Base-by-base conservation (phyloP, 23 red algal species). In the Gracilariopsis chorda region DNA sequence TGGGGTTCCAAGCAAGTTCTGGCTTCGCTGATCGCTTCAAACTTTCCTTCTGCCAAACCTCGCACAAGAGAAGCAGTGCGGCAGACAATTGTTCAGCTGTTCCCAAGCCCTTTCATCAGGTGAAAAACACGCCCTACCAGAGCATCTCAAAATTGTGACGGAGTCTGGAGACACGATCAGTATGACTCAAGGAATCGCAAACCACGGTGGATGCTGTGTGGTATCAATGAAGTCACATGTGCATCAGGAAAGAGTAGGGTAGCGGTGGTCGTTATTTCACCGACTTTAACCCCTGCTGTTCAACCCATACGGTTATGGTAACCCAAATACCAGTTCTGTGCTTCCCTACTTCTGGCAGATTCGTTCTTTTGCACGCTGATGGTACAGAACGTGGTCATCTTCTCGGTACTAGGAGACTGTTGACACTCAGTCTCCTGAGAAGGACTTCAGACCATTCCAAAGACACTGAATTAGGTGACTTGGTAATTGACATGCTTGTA, bases 1-100 rank as follows among this genome's bases (percentile, higher is more conserved):
- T 84, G 53, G 53, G 53, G 80, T n/a, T n/a, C 21, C 32, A 84
- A 84, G 59, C 56, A 84, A 63, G 55, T 84, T 9, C 80, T 84
- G 25, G 56, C 52, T 7, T 84, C 80, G n/a, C 53, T 57, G 8
- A 65, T 84, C 55, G 80, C 80, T 7, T 57, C 58, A 8, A 35
- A n/a, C 13, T 68, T 84, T 20, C 80, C 80, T 19, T 21, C 53
- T 13, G 24, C 80, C 32, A 33, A 23, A 10, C 56, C 56, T 8
- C 23, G 40, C 53, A 36, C 56, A 7, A n/a, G 20, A n/a, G 59
- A 84, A 20, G 56, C 59, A 23, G 59, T 42, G 20, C 43, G 33
- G 37, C 32, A 30, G 28, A 25, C 51, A 14, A 51, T 84, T 29
- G 23, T 41, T 10, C 25, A 51, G 10, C 20, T 39, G 21, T 34